Evolutionary conservation across 129 eudicot species (phyloP).

Genomic region (Tagetes patula): DNA sequence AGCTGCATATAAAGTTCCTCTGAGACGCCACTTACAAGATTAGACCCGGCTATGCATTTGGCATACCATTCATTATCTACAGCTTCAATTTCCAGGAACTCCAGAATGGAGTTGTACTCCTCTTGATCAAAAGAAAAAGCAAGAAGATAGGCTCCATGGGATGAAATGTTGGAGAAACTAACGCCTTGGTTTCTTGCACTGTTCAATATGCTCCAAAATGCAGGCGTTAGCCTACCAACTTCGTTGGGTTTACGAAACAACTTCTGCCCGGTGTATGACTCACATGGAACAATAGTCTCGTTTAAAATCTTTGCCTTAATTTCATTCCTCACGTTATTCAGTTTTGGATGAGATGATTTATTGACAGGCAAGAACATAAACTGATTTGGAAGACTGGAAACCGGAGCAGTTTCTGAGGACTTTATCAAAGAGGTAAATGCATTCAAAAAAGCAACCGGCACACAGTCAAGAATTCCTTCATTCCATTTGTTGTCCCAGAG

Average conservation of each 20-base stretch:
- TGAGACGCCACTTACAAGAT: slow-evolving; percentile 41
- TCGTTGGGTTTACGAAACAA: slow-evolving; percentile 48
- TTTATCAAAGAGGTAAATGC: slow-evolving; percentile 49
- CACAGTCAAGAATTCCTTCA: slow-evolving; percentile 52
- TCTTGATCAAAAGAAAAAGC: slow-evolving; percentile 42
- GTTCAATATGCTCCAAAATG: slow-evolving; percentile 43
- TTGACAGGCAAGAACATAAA: slow-evolving; percentile 45
- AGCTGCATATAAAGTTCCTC: slow-evolving; percentile 49
- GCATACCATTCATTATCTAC: slow-evolving; percentile 52
- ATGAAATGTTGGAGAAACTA: slow-evolving; percentile 39
- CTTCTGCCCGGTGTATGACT: slow-evolving; percentile 41
- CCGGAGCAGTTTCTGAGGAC: slow-evolving; percentile 33
- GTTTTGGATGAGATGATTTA: slow-evolving; percentile 26
- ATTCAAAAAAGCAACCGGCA: slow-evolving; percentile 42
- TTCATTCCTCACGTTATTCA: slow-evolving; percentile 36
- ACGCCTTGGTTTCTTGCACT: slow-evolving; percentile 35
- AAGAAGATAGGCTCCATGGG: slow-evolving; percentile 45
- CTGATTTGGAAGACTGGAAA: slow-evolving; percentile 37
- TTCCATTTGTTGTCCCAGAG: slow-evolving; percentile 56
- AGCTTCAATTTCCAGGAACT: slow-evolving; percentile 36
- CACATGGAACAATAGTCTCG: slow-evolving; percentile 48
- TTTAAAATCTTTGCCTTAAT: slow-evolving; percentile 37
- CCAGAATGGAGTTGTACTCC: slow-evolving; percentile 30
- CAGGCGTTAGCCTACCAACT: slow-evolving; percentile 41
- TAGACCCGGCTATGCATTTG: slow-evolving; percentile 50